These are phyloP conservation scores for Ascoidea asiatica DNA, from an alignment of 805 yeast genomes.

Conservation along the genomic window DNA sequence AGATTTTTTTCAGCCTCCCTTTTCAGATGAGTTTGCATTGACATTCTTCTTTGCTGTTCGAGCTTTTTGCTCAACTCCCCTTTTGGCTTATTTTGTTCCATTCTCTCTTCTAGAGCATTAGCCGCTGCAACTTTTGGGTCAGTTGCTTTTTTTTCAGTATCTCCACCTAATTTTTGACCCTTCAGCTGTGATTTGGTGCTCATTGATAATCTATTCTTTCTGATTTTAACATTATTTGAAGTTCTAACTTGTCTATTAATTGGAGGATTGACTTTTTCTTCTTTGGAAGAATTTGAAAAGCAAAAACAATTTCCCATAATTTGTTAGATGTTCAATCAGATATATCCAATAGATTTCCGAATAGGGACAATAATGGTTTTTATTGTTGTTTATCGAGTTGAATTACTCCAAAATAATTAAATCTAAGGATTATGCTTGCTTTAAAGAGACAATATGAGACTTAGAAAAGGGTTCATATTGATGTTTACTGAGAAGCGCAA, in stretches of 20 bases:
- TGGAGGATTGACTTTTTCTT: too few species aligned
- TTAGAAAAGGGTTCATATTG: too few species aligned
- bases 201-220: background rate
- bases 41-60: background rate
- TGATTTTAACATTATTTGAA: background rate
- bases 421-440: too few species aligned
- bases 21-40: background rate
- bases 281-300: background rate
- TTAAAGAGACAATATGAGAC: too few species aligned
- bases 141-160: background rate
- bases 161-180: background rate
- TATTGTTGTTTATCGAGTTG: too few species aligned
- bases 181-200: background rate
- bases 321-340: too few species aligned
- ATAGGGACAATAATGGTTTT: too few species aligned
- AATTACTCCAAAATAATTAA: too few species aligned
- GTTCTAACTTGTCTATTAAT: background rate
- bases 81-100: background rate
- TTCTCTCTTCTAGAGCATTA: background rate
- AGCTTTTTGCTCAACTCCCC: background rate
- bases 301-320: background rate
- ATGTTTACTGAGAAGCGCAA: too few species aligned
- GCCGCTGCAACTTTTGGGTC: background rate
- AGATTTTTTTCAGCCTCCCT: background rate
- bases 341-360: too few species aligned